phyloP scores from a whole-genome alignment of 2,329 filamentous ascomycete genomes.

The Fusarium siculi region DNA sequence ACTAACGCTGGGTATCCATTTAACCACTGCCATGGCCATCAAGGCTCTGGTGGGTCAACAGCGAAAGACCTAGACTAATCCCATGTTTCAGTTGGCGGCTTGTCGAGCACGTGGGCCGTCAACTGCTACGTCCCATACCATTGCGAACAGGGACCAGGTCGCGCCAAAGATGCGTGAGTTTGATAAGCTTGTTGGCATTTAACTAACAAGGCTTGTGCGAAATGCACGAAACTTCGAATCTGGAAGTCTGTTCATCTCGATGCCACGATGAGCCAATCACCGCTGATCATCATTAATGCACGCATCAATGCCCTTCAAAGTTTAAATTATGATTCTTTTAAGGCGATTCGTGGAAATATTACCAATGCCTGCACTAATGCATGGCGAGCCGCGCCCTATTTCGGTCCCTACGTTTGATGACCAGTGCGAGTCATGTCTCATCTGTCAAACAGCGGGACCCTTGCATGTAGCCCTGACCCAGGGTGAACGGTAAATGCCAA shows the following conservation, averaged over 20 bases:
- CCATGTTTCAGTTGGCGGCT: no score
- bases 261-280: not conserved
- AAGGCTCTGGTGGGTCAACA: not conserved
- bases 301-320: not conserved
- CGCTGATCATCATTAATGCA: fast-evolving
- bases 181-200: not conserved
- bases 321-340: not conserved
- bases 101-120: not conserved
- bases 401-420: not conserved
- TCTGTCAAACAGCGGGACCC: not conserved
- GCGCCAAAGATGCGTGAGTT: not conserved
- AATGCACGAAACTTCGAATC: not conserved
- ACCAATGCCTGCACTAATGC: not conserved
- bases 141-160: fast-evolving
- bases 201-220: not conserved
- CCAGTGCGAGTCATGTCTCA: not conserved
- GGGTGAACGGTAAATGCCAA: not conserved
- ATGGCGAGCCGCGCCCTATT: not conserved
- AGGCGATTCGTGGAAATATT: not conserved
- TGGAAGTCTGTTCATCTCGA: not conserved
- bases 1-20: fast-evolving
- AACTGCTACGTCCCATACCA: fast-evolving
- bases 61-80: no score
- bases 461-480: fast-evolving
- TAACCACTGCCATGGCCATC: not conserved